Percentiles rank a stretch among this genome's conserved stretches.
These are phyloP conservation scores for Entelexis sorbosivorans DNA, from an alignment of 1,139 yeast genomes.

Conservation along the genomic window DNA sequence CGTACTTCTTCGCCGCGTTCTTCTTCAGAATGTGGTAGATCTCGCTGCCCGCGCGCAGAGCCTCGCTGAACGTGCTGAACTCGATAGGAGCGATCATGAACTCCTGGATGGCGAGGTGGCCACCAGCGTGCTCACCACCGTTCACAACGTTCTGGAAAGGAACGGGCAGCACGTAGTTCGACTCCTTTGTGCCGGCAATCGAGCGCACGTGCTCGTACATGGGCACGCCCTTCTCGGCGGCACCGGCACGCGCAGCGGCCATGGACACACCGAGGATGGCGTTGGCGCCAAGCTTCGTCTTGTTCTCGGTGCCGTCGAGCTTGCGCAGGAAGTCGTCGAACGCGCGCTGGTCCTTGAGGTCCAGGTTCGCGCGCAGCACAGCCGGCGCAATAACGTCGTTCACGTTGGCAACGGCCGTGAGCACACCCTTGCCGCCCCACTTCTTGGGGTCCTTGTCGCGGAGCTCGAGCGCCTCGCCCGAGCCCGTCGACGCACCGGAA, in stretches of 20 bases:
- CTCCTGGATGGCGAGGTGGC: constrained; percentile 96
- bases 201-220: constrained; percentile 76
- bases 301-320: constrained; percentile 89
- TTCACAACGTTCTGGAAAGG: constrained; percentile 95
- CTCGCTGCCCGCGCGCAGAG: constrained; percentile 89
- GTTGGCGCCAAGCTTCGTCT: constrained; percentile 89
- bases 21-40: constrained; percentile 91
- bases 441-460: constrained; percentile 89
- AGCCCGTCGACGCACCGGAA: constrained; percentile 94
- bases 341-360: constrained; percentile 66
- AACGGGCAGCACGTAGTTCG: constrained; percentile 80
- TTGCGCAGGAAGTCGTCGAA: constrained; percentile 66
- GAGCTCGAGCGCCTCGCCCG: constrained; percentile 88
- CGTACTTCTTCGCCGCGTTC: constrained; percentile 83
- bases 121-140: constrained; percentile 99
- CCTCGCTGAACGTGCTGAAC: constrained; percentile 81
- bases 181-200: constrained; percentile 49
- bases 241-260: constrained; percentile 90
- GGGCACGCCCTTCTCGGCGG: constrained; percentile 80
- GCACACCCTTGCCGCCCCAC: constrained; percentile 95
- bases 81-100: constrained; percentile 94
- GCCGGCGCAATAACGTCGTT: constrained; percentile 86
- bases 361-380: constrained; percentile 57
- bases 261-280: constrained; percentile 92
- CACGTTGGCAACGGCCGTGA: constrained; percentile 84